Percentiles rank a stretch among this genome's conserved stretches.
Conservation (phyloP, 495 filamentous ascomycete genomes). For the Aspergillus olivimuriae region DNA sequence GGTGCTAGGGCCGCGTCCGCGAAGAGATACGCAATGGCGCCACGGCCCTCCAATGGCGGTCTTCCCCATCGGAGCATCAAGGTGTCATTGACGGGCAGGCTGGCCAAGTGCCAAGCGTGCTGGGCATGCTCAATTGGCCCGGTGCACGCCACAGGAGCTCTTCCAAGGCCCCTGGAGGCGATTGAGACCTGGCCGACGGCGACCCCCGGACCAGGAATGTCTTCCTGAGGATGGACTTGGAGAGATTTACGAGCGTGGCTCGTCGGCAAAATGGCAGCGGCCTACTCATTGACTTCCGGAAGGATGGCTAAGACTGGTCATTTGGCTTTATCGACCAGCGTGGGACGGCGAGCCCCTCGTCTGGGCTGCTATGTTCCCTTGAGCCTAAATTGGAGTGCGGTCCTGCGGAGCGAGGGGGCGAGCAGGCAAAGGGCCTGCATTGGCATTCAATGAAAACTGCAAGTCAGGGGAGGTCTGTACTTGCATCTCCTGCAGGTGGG, state of each 20-base stretch:
- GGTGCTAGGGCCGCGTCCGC: neutral
- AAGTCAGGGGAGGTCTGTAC: too few species aligned
- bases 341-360: neutral
- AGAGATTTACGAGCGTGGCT: neutral
- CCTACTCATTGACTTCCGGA: neutral
- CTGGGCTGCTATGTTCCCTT: slow-evolving; percentile 9
- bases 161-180: neutral
- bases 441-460: neutral
- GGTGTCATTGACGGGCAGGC: neutral
- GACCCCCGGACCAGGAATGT: neutral
- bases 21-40: neutral
- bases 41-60: neutral
- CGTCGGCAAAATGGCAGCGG: neutral
- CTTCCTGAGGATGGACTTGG: neutral
- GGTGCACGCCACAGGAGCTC: neutral
- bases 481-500: too few species aligned
- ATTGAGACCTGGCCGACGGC: slow-evolving; percentile 3
- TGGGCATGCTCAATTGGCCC: neutral
- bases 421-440: neutral
- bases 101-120: neutral
- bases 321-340: slow-evolving; percentile 1
- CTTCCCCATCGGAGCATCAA: too few species aligned
- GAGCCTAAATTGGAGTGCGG: slow-evolving; percentile 8
- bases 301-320: neutral
- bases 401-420: neutral